A percentile compares a stretch with the other conserved stretches of the same genome.
Evolutionary conservation across 2,329 filamentous ascomycete species (phyloP).

Genomic region (Decorospora gaudefroyi): DNA sequence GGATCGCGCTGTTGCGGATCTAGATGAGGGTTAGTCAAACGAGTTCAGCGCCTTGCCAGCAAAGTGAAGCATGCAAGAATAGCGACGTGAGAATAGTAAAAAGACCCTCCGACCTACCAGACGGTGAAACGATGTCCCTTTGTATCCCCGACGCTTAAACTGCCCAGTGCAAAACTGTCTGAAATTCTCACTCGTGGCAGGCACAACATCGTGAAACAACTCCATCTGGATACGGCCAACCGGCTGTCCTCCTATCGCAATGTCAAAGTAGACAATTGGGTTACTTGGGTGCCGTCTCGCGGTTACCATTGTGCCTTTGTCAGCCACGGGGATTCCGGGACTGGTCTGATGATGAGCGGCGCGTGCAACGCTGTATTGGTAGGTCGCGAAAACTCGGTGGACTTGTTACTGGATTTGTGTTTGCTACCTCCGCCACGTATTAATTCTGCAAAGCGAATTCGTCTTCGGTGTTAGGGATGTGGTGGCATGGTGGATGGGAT

Average conservation of each 20-base stretch:
- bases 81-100: background rate
- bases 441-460: too few species aligned
- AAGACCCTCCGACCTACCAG: too few species aligned
- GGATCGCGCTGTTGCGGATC: conserved; percentile 98
- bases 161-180: conserved; percentile 74
- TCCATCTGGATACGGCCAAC: conserved; percentile 79
- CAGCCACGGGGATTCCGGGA: background rate
- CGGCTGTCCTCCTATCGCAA: conserved; percentile 51
- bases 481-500: too few species aligned
- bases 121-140: conserved; percentile 81
- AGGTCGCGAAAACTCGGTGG: too few species aligned
- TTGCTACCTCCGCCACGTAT: too few species aligned
- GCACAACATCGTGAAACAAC: conserved; percentile 79
- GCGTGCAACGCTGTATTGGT: too few species aligned
- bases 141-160: conserved; percentile 76
- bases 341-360: too few species aligned
- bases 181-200: conserved; percentile 84
- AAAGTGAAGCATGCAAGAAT: background rate
- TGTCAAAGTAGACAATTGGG: conserved; percentile 25
- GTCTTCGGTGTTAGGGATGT: too few species aligned
- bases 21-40: background rate
- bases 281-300: conserved; percentile 16
- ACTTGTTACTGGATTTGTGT: too few species aligned
- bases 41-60: background rate
- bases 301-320: conserved; percentile 8